Evolutionary conservation across 176 grass and related monocot species (phyloP).

Genomic region (Typha latifolia): DNA sequence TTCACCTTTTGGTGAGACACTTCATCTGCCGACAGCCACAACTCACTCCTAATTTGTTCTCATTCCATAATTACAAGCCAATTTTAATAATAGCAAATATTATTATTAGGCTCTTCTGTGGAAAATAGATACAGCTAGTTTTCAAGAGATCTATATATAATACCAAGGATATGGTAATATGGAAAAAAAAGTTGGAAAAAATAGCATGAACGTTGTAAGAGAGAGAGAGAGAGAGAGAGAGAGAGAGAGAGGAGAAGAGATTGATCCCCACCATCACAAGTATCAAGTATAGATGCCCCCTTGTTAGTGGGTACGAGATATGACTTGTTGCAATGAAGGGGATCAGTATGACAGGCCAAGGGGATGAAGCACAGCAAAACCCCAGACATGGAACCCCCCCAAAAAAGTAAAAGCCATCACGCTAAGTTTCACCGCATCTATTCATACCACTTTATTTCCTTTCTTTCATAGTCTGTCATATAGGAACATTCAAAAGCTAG

Average conservation of each 20-base stretch:
- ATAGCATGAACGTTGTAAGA: background rate
- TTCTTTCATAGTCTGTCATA: background rate
- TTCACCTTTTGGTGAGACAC: background rate
- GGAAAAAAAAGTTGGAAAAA: background rate
- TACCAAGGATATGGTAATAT: no score
- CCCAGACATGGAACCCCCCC: background rate
- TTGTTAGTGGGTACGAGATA: background rate
- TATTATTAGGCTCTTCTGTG: no score
- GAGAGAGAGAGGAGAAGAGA: no score
- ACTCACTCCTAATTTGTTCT: background rate
- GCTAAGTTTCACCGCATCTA: background rate
- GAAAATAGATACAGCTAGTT: background rate
- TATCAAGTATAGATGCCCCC: background rate
- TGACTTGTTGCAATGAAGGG: constrained; percentile 9
- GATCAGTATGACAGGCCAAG: constrained; percentile 20
- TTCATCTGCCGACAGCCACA: background rate
- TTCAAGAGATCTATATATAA: background rate
- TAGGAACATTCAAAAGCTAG: background rate
- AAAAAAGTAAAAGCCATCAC: constrained; percentile 15
- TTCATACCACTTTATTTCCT: background rate
- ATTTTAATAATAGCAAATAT: no score
- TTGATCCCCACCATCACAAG: no score
- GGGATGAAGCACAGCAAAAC: constrained; percentile 26
- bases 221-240: no score
- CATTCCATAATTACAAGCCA: no score